Evolutionary conservation across 345 rosid genomes (phyloP).

Genomic region (Erucastrum elatum): DNA sequence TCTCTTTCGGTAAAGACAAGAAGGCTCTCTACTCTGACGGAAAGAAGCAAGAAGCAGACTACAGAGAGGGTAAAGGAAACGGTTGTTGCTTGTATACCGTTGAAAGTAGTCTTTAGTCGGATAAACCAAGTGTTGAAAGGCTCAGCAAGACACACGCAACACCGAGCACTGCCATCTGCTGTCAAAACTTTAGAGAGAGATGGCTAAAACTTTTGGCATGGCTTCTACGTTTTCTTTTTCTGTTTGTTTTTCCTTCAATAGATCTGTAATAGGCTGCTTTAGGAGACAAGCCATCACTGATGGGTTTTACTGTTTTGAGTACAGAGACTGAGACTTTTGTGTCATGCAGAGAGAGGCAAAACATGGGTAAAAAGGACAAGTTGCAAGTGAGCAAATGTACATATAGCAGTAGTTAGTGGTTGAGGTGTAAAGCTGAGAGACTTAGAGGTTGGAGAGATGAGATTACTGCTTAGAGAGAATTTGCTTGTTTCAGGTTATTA

Average conservation of each 20-base stretch:
- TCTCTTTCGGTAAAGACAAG: constrained; percentile 64
- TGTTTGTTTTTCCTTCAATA: background rate
- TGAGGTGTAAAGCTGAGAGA: background rate
- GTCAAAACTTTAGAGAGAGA: constrained; percentile 31
- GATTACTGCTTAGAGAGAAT: constrained; percentile 23
- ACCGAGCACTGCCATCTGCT: constrained; percentile 33
- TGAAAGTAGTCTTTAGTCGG: constrained; percentile 88
- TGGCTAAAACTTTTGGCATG: background rate
- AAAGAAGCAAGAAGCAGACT: constrained; percentile 44
- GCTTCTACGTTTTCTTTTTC: background rate
- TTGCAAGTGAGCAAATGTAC: constrained; percentile 30
- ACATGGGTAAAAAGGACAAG: background rate
- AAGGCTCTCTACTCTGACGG: constrained; percentile 63
- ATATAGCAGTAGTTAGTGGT: constrained; percentile 11
- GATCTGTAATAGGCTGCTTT: constrained; percentile 9
- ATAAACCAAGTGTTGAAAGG: constrained; percentile 82
- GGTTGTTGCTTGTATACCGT: constrained; percentile 78
- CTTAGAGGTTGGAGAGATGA: constrained; percentile 29
- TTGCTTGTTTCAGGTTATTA: constrained; percentile 21
- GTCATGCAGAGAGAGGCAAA: constrained; percentile 11
- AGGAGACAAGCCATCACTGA: background rate
- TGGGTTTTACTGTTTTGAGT: constrained; percentile 12
- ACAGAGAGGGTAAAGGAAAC: constrained; percentile 60
- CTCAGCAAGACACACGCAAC: constrained; percentile 46
- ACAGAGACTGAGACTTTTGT: constrained; percentile 4